phyloP scores from a whole-genome alignment of 2,329 filamentous ascomycete genomes.

The Tympanopsis confertula region DNA sequence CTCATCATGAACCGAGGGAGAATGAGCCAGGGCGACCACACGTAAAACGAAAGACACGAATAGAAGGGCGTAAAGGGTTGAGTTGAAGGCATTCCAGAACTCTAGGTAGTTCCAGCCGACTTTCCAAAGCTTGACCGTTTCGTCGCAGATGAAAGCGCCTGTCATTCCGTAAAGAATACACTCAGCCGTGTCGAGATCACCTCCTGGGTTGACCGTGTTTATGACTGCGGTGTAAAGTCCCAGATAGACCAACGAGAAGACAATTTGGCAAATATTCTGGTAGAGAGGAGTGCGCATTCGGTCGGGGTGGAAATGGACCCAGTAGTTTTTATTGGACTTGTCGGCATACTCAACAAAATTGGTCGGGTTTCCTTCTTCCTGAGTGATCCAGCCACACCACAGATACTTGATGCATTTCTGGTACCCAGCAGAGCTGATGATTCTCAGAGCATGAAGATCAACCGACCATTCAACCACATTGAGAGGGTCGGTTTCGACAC shows the following conservation, averaged over 20 bases:
- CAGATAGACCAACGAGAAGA: slow-evolving; percentile 48
- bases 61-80: slow-evolving; percentile 47
- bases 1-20: slow-evolving; percentile 20
- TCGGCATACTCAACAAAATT: slow-evolving; percentile 50
- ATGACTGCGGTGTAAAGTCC: slow-evolving; percentile 53
- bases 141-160: slow-evolving; percentile 53
- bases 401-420: slow-evolving; percentile 53
- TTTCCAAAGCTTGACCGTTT: slow-evolving; percentile 54
- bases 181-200: slow-evolving; percentile 53
- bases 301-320: slow-evolving; percentile 55
- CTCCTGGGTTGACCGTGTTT: slow-evolving; percentile 53
- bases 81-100: slow-evolving; percentile 63
- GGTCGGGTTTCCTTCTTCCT: slow-evolving; percentile 52
- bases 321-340: slow-evolving; percentile 48
- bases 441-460: slow-evolving; percentile 49
- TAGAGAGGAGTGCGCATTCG: slow-evolving; percentile 56
- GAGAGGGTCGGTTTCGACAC: slow-evolving; percentile 42
- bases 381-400: slow-evolving; percentile 58
- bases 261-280: slow-evolving; percentile 53
- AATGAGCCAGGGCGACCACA: slow-evolving; percentile 42
- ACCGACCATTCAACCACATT: slow-evolving; percentile 55
- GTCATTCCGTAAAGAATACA: slow-evolving; percentile 56
- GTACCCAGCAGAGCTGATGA: slow-evolving; percentile 56
- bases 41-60: slow-evolving; percentile 48
- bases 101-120: slow-evolving; percentile 53